Base-by-base conservation (phyloP, 169 alveolate species). In the Eimeria falciformis region DNA sequence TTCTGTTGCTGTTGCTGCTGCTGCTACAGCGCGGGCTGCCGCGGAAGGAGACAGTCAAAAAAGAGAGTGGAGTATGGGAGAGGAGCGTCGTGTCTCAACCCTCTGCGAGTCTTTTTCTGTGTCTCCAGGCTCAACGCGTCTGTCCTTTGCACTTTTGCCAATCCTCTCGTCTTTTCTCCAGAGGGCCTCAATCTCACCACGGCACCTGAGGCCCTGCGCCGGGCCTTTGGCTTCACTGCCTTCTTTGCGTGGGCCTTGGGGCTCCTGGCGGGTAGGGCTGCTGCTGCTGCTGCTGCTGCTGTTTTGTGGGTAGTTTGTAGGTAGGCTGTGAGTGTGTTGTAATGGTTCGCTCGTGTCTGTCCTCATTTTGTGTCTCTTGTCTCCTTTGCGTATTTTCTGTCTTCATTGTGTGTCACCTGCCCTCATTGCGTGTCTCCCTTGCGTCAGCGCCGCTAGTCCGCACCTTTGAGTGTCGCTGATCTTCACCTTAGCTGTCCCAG, bases 201-300 rank as follows among this genome's bases (percentile, higher is more conserved):
- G n/a, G n/a, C n/a, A n/a, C n/a, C n/a, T n/a, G n/a, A n/a, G n/a
- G n/a, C n/a, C n/a, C n/a, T n/a, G n/a, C 40, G 27, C 88, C 71
- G 53, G 33, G 43, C 88, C n/a, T 79, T 71, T 53, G 88, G 88
- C 25, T 79, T 68, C 71, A 79, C 88, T 0, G 88, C 88, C 71
- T 50, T 40, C 45, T 50, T 71, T 33, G 53, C 88, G 23, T 50
- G 73, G 68, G 73, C 73, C 62, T 53, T 50, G 45, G 47, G 4
- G 85, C 85, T 40, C 66, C 65, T 45, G 3, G 17, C 23, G 43
- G 47, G 46, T 18, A n/a, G 23, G 25, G 62, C 65, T 6, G 40
- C 25, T 18, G 46, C 62, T 45, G 66, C 45, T 23, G 85, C 40
- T 43, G n/a, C 43, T 45, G 65, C 62, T 23, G 3, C 11, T 55